Conservation (phyloP, 2,329 filamentous ascomycete genomes). For the Microdochium trichocladiopsis region DNA sequence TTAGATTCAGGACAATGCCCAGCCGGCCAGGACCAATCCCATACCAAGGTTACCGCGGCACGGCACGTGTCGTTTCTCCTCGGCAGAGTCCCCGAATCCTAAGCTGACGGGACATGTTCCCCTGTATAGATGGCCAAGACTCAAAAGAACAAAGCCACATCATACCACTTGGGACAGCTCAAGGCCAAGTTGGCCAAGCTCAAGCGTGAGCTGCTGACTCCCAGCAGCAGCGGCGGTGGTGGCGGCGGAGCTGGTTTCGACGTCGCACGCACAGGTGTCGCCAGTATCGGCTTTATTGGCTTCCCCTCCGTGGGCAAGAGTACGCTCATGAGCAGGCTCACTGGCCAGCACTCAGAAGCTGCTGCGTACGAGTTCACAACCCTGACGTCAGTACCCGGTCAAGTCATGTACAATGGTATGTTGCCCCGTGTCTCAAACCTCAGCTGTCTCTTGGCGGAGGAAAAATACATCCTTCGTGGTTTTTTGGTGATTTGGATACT, state of each 20-base stretch:
- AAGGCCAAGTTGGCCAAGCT: slow-evolving; percentile 98
- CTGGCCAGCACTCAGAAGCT: slow-evolving; percentile 93
- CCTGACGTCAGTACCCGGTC: slow-evolving; percentile 91
- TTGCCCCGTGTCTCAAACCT: slow-evolving; percentile 3
- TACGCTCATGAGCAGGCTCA: slow-evolving; percentile 91
- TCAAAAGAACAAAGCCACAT: slow-evolving; percentile 95
- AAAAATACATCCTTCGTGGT: neutral
- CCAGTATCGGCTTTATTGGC: slow-evolving; percentile 94
- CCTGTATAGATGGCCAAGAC: slow-evolving; percentile 75
- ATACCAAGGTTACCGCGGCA: no score
- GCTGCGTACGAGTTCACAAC: slow-evolving; percentile 99
- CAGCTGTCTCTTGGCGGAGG: neutral
- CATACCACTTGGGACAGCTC: slow-evolving; percentile 88
- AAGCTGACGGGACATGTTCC: neutral
- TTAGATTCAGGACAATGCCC: no score
- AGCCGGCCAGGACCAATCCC: no score
- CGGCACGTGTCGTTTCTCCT: no score
- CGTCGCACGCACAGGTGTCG: slow-evolving; percentile 94
- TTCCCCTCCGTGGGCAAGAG: slow-evolving; percentile 98
- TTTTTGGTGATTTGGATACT: neutral
- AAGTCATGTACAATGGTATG: slow-evolving; percentile 83
- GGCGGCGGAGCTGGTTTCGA: slow-evolving; percentile 88
- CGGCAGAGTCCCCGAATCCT: no score
- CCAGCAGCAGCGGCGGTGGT: slow-evolving; percentile 70
- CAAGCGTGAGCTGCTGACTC: slow-evolving; percentile 90